Conservation (phyloP, 805 yeast genomes). For the Tetrapisispora namnaoensis region DNA sequence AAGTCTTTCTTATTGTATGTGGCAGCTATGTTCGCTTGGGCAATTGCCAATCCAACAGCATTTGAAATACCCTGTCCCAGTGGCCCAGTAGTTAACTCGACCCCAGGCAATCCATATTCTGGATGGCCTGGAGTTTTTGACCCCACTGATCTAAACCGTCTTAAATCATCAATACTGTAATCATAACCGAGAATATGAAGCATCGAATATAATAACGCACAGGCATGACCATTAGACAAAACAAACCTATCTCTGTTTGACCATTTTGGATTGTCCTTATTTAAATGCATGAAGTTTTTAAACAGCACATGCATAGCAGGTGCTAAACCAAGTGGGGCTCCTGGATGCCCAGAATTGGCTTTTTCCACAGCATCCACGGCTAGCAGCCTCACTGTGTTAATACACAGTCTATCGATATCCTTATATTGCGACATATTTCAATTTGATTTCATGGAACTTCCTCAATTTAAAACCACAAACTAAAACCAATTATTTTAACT, state of each 20-base stretch:
- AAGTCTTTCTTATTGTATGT: slow-evolving; percentile 76
- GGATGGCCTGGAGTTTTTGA: slow-evolving; percentile 98
- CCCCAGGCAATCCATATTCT: slow-evolving; percentile 82
- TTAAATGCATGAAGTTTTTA: slow-evolving; percentile 71
- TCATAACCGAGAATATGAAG: slow-evolving; percentile 81
- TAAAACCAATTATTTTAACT: no score
- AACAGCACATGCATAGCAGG: slow-evolving; percentile 80
- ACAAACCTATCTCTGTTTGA: slow-evolving; percentile 92
- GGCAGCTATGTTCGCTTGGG: slow-evolving; percentile 85
- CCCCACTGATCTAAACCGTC: slow-evolving; percentile 79
- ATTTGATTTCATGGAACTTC: no score
- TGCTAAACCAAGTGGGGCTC: slow-evolving; percentile 98
- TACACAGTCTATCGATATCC: slow-evolving; percentile 63
- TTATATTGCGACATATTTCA: slow-evolving; percentile 29
- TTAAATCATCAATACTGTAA: slow-evolving; percentile 67
- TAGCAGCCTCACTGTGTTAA: slow-evolving; percentile 80
- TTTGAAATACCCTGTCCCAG: slow-evolving; percentile 95
- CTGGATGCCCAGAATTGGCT: slow-evolving; percentile 98
- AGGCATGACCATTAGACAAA: slow-evolving; percentile 93
- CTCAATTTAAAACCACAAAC: no score
- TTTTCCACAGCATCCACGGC: slow-evolving; percentile 79
- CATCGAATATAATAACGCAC: slow-evolving; percentile 78
- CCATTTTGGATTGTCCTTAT: slow-evolving; percentile 90
- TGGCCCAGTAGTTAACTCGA: slow-evolving; percentile 98
- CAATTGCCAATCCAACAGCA: slow-evolving; percentile 95